These are phyloP conservation scores for Clathrospora elynae DNA, from an alignment of 2,329 filamentous ascomycete genomes.

Conservation along the genomic window DNA sequence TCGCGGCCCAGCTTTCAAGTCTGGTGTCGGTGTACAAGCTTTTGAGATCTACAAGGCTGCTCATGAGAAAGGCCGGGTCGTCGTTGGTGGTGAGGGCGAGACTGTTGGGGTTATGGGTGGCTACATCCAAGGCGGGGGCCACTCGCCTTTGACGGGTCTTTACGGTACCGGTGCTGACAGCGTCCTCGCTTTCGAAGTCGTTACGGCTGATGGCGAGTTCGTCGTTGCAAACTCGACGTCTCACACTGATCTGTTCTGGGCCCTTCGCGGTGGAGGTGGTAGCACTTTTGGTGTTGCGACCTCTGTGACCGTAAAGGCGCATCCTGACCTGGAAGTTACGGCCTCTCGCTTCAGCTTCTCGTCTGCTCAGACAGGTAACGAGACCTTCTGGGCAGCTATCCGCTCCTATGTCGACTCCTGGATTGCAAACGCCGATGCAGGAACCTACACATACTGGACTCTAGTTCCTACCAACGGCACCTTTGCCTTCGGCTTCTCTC, in stretches of 20 bases:
- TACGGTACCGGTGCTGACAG: constrained; percentile 50
- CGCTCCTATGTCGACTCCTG: constrained; percentile 39
- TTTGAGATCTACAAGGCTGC: constrained; percentile 60
- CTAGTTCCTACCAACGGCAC: constrained; percentile 42
- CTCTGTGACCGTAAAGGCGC: constrained; percentile 43
- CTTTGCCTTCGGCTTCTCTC: constrained; percentile 42
- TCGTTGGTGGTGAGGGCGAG: constrained; percentile 58
- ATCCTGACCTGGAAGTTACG: constrained; percentile 41
- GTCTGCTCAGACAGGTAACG: constrained; percentile 36
- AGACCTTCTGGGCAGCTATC: constrained; percentile 46
- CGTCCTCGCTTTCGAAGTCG: constrained; percentile 43
- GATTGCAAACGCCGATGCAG: constrained; percentile 44
- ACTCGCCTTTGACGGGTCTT: constrained; percentile 58
- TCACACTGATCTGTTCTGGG: constrained; percentile 45
- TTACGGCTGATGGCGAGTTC: constrained; percentile 40
- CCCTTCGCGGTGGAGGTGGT: constrained; percentile 43
- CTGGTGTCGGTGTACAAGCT: constrained; percentile 61
- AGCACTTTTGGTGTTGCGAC: constrained; percentile 44
- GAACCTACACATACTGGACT: constrained; percentile 44
- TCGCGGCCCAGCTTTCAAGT: constrained; percentile 58
- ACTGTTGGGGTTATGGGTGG: constrained; percentile 58
- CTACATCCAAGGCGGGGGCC: constrained; percentile 58
- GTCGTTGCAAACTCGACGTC: constrained; percentile 39
- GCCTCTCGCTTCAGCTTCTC: constrained; percentile 42
- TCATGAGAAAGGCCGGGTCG: constrained; percentile 52